Conservation (phyloP, 805 yeast genomes). For the Nakazawaea holstii region DNA sequence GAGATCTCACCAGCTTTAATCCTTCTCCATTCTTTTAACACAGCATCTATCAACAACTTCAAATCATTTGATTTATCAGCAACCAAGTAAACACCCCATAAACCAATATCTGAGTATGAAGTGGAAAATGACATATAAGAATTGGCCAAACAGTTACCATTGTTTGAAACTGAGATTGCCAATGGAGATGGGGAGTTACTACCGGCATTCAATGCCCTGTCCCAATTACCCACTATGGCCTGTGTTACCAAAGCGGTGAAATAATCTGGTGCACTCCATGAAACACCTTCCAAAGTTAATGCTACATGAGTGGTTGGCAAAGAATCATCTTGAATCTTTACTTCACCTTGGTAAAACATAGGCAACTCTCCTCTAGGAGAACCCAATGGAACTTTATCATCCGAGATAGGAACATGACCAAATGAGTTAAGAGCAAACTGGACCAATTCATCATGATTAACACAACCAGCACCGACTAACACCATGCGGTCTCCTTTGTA, state of each 20-base stretch:
- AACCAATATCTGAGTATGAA: conserved; percentile 93
- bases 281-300: conserved; percentile 93
- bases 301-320: conserved; percentile 90
- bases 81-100: conserved; percentile 94
- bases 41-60: conserved; percentile 64
- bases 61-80: conserved; percentile 70
- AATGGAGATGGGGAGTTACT: conserved; percentile 82
- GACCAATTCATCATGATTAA: conserved; percentile 81
- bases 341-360: conserved; percentile 78
- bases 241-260: conserved; percentile 94
- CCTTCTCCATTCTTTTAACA: conserved; percentile 85
- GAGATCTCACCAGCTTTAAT: conserved; percentile 72
- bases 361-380: conserved; percentile 71
- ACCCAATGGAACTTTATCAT: conserved; percentile 64
- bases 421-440: conserved; percentile 70
- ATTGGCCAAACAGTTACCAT: conserved; percentile 70
- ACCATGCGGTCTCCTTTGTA: conserved; percentile 98
- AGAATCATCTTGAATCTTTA: conserved; percentile 74
- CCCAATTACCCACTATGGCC: conserved; percentile 97
- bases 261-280: conserved; percentile 95
- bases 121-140: conserved; percentile 96
- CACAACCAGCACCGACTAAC: conserved; percentile 93
- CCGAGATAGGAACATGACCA: conserved; percentile 56
- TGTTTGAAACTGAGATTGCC: conserved; percentile 55
- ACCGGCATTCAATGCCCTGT: conserved; percentile 82